These are phyloP conservation scores for Castanea crenata DNA, from an alignment of 306 rosid species.

Conservation along the genomic window DNA sequence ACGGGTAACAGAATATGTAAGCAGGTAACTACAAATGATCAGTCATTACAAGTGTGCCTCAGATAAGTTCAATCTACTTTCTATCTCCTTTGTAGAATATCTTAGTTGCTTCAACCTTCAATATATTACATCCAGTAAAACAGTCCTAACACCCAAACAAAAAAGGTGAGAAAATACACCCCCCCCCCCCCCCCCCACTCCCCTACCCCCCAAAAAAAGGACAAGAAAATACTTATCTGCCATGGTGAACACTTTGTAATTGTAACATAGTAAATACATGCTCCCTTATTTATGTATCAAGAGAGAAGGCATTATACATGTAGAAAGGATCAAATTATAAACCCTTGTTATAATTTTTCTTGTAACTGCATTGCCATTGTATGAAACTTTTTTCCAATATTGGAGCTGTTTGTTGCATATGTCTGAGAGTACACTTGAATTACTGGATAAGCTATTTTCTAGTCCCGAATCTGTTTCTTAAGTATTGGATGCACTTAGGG, in stretches of 20 bases:
- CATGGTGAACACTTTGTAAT: background rate
- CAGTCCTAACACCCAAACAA: too few species aligned
- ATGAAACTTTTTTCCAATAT: background rate
- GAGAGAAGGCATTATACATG: background rate
- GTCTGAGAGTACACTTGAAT: background rate
- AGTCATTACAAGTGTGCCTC: background rate
- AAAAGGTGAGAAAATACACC: too few species aligned
- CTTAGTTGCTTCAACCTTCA: background rate
- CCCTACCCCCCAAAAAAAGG: too few species aligned
- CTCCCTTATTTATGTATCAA: background rate
- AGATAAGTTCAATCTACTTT: background rate
- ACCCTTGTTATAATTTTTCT: background rate
- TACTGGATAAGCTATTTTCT: background rate
- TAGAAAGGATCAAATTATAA: background rate
- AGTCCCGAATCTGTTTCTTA: background rate
- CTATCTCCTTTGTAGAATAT: constrained; percentile 9
- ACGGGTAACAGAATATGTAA: constrained; percentile 79
- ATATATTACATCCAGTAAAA: too few species aligned
- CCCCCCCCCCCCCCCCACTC: too few species aligned
- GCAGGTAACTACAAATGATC: constrained; percentile 50
- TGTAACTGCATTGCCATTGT: background rate
- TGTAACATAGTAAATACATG: background rate
- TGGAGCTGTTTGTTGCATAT: background rate
- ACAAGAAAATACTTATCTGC: background rate
- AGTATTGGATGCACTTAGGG: background rate